These are phyloP conservation scores for Letharia lupina DNA, from an alignment of 495 filamentous ascomycete species.

Conservation along the genomic window DNA sequence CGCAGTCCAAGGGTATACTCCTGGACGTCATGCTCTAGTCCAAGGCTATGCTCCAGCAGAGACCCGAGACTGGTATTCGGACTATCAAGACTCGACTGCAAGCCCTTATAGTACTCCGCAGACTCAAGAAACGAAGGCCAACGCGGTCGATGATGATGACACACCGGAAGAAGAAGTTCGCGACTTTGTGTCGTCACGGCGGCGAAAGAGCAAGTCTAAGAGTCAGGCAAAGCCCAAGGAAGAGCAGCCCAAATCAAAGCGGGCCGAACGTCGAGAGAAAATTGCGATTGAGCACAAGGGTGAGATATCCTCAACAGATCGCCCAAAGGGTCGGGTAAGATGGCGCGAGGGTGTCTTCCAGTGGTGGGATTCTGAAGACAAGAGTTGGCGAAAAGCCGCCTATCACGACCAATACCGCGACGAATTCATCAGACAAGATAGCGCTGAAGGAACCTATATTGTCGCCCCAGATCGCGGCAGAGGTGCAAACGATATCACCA, in stretches of 20 bases:
- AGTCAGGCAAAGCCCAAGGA: not conserved
- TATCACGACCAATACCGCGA: slow-evolving; percentile 10
- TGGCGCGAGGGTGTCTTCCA: not conserved
- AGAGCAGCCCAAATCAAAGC: slow-evolving; percentile 1
- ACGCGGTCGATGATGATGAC: not conserved
- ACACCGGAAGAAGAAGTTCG: not conserved
- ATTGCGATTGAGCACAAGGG: not conserved
- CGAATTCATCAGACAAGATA: slow-evolving; percentile 9
- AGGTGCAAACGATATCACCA: slow-evolving; percentile 11
- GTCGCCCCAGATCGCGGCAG: slow-evolving; percentile 9
- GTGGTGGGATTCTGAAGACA: slow-evolving; percentile 4
- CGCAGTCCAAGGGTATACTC: not conserved
- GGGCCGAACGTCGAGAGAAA: not conserved
- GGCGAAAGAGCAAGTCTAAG: not conserved
- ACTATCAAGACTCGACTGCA: not conserved
- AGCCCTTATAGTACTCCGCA: not conserved
- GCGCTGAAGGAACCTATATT: slow-evolving; percentile 1
- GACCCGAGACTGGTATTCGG: not conserved
- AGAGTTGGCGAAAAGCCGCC: not conserved
- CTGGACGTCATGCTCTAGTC: not conserved
- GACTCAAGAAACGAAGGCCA: not conserved
- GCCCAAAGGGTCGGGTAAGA: not conserved
- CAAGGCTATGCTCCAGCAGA: not conserved
- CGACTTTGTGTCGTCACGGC: not conserved
- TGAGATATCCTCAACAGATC: not conserved